Evolutionary conservation across 2,329 filamentous ascomycete species (phyloP), one percentile per base, ranked within the genome.

Genomic region (Sclerotinia borealis): DNA sequence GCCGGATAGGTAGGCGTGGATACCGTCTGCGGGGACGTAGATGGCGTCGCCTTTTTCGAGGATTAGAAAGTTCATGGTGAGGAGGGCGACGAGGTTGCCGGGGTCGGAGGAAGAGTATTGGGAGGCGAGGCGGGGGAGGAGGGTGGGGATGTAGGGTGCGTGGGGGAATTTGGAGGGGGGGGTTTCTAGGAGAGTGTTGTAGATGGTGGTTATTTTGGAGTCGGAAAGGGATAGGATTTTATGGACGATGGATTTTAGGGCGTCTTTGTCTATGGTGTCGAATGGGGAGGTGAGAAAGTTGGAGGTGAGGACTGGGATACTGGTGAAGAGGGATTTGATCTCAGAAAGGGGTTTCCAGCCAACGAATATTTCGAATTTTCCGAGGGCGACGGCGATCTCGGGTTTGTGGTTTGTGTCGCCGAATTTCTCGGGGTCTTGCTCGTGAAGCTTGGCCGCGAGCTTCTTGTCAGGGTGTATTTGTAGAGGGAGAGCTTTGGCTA

Each of bases 21-120:
- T 97, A 72, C 97, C 93, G 73, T 98, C 93, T 9, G 95, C 93
- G 69, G 91, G 90, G 31, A 98, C 83, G 78, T 96, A 98, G 79
- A 98, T 89, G 10, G 93, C 93, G 77, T 98, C 93, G 19, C 89
- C 88, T 0, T 87, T 80, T 25, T 83, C 76, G 10, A 92, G 80
- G 1, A 82, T 78, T 59, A 92, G 72, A 71, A 84, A 92, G 75
- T 93, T 93, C 88, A 91, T 92, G 51, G 85, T 85, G 41, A 91
- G 76, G 6, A 91, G 78, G 0, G 88, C 88, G 1, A 92, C 86
- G 1, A 93, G 77, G 22, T 80, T 84, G 2, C 89, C 89, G 0
- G 86, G 86, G 68, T 92, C 90, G 8, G 75, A 72, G 25, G 81
- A 77, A 11, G 81, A 79, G 73, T 90, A 91, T 71, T 92, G 87